Conservation (phyloP, 2,329 filamentous ascomycete genomes). For the Fusarium devonianum region DNA sequence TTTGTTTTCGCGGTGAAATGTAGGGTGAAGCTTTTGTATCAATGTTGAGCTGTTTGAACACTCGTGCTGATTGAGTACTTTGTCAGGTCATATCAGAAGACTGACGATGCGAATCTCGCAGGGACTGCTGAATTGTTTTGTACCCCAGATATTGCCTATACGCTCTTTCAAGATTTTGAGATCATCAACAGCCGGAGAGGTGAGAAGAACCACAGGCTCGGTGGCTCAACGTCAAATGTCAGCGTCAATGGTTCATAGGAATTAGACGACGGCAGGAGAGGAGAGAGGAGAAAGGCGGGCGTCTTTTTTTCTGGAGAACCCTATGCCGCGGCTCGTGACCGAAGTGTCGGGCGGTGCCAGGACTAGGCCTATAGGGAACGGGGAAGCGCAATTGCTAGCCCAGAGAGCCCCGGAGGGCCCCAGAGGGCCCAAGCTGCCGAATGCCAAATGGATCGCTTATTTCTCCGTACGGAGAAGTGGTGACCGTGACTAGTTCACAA, state of each 20-base stretch:
- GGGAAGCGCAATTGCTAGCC: constrained; percentile 30
- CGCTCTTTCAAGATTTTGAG: constrained; percentile 2
- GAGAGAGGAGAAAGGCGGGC: constrained; percentile 27
- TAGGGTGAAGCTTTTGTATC: background rate
- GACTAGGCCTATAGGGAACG: constrained; percentile 29
- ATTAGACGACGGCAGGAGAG: constrained; percentile 21
- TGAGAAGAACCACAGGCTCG: constrained; percentile 2
- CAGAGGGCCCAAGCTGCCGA: too few relatives aligned
- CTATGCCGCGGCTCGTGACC: constrained; percentile 36
- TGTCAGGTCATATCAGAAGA: constrained; percentile 32
- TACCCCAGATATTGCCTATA: constrained; percentile 6
- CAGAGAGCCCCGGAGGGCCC: constrained; percentile 32
- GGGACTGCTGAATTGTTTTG: constrained; percentile 8
- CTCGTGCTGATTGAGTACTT: constrained; percentile 23
- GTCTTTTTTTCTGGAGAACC: constrained; percentile 37
- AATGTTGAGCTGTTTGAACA: constrained; percentile 9
- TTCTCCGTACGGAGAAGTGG: constrained; percentile 37
- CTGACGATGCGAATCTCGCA: constrained; percentile 26
- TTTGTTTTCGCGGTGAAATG: constrained; percentile 2
- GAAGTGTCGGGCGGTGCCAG: constrained; percentile 29
- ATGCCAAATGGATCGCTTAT: constrained; percentile 43
- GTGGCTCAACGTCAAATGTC: constrained; percentile 11
- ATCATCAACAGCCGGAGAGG: background rate
- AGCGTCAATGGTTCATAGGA: constrained; percentile 5
- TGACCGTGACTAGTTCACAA: constrained; percentile 35